These are phyloP conservation scores for Allodekkera sacchari DNA, from an alignment of 805 yeast species.

Conservation along the genomic window DNA sequence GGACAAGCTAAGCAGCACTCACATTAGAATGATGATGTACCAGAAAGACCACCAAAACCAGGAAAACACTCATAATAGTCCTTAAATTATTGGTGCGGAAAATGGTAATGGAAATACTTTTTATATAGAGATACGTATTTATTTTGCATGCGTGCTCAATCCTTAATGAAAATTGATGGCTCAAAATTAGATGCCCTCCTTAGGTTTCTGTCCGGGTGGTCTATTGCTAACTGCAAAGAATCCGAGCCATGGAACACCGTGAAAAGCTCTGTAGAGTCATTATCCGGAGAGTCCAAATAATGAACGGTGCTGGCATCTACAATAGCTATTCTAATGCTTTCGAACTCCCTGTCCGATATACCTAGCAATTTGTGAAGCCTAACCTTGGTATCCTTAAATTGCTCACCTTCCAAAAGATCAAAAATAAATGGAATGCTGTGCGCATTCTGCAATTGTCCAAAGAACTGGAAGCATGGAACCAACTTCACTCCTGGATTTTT, in stretches of 20 bases:
- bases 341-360: slow-evolving; percentile 70
- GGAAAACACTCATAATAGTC: background rate
- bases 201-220: slow-evolving; percentile 79
- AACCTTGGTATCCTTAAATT: slow-evolving; percentile 48
- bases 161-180: slow-evolving; percentile 53
- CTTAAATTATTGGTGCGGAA: background rate
- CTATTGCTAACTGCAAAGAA: slow-evolving; percentile 53
- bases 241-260: slow-evolving; percentile 32
- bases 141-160: slow-evolving; percentile 7
- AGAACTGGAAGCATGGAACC: slow-evolving; percentile 68
- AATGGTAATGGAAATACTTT: background rate
- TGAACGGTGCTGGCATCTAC: slow-evolving; percentile 32
- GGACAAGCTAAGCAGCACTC: slow-evolving; percentile 82
- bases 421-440: slow-evolving; percentile 89
- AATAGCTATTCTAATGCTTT: slow-evolving; percentile 61
- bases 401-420: slow-evolving; percentile 61
- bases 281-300: slow-evolving; percentile 38
- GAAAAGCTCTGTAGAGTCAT: slow-evolving; percentile 46
- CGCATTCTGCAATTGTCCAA: slow-evolving; percentile 51
- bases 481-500: slow-evolving; percentile 28
- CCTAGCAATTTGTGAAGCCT: slow-evolving; percentile 69
- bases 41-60: slow-evolving; percentile 7
- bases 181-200: slow-evolving; percentile 42
- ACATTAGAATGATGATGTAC: slow-evolving; percentile 42
- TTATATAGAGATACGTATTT: slow-evolving; percentile 1